Conservation (phyloP, 257 asterid species). For the Rehmannia glutinosa region DNA sequence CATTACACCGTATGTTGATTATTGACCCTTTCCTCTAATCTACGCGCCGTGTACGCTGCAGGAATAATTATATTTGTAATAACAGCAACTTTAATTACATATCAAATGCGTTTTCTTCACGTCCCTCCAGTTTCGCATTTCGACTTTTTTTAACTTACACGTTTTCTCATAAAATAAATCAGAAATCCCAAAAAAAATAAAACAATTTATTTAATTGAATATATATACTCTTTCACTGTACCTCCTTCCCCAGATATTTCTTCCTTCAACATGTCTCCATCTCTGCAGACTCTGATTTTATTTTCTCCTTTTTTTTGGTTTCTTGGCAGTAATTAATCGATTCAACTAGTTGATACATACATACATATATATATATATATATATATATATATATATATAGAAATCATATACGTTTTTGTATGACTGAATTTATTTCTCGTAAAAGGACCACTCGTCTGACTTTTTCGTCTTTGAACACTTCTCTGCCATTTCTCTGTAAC, state of each 20-base stretch:
- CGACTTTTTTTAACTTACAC: background rate
- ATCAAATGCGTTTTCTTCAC: constrained; percentile 3
- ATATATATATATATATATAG: background rate
- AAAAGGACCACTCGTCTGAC: constrained; percentile 8
- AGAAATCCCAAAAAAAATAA: background rate
- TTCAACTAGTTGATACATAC: background rate
- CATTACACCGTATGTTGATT: background rate
- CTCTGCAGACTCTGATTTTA: background rate
- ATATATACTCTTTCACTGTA: background rate
- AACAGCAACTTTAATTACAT: background rate
- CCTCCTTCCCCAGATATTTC: background rate
- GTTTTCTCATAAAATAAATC: background rate
- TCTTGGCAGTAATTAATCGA: background rate
- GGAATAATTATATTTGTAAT: background rate
- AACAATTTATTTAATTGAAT: background rate
- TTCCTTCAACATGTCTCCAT: constrained; percentile 3
- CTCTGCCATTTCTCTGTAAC: background rate
- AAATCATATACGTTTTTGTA: background rate
- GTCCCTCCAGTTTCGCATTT: background rate
- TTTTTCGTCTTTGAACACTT: constrained; percentile 8
- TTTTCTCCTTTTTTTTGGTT: background rate
- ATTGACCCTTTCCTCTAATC: background rate
- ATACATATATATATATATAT: background rate
- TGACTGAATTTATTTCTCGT: background rate
- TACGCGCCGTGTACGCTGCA: background rate